phyloP scores from a whole-genome alignment of 2,329 filamentous ascomycete species.

The Hypoxylon sp. region DNA sequence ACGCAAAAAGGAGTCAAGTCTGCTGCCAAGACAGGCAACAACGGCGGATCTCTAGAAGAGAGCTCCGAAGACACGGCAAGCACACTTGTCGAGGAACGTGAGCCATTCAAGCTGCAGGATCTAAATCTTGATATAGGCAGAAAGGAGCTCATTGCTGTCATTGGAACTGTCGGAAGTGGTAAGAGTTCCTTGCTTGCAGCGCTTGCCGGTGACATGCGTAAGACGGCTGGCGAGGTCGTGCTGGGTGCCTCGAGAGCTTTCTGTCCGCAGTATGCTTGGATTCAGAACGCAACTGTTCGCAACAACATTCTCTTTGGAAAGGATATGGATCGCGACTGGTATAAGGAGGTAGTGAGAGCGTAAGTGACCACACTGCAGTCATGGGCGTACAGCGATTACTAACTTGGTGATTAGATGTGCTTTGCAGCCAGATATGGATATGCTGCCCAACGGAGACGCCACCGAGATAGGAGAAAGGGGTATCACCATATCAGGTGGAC shows the following conservation, averaged over 20 bases:
- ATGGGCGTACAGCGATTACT: constrained; percentile 9
- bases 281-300: constrained; percentile 86
- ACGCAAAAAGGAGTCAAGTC: constrained; percentile 50
- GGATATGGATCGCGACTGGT: constrained; percentile 77
- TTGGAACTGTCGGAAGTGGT: constrained; percentile 86
- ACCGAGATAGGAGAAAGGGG: constrained; percentile 96
- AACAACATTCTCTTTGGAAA: constrained; percentile 94
- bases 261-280: constrained; percentile 97
- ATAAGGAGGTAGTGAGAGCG: constrained; percentile 82
- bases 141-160: constrained; percentile 83
- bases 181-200: constrained; percentile 91
- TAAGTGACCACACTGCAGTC: constrained; percentile 49
- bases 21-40: constrained; percentile 37
- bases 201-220: constrained; percentile 92
- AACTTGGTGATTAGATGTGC: constrained; percentile 68
- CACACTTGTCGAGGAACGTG: constrained; percentile 63
- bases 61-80: constrained; percentile 61
- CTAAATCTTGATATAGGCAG: constrained; percentile 73
- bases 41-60: constrained; percentile 49
- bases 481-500: constrained; percentile 93
- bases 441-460: constrained; percentile 86
- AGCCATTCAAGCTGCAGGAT: constrained; percentile 76
- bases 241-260: constrained; percentile 85
- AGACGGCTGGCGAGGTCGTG: constrained; percentile 75
- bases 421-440: constrained; percentile 83